Base-by-base conservation (phyloP, 768 basidiomycete species). In the Mycena vulgaris region DNA sequence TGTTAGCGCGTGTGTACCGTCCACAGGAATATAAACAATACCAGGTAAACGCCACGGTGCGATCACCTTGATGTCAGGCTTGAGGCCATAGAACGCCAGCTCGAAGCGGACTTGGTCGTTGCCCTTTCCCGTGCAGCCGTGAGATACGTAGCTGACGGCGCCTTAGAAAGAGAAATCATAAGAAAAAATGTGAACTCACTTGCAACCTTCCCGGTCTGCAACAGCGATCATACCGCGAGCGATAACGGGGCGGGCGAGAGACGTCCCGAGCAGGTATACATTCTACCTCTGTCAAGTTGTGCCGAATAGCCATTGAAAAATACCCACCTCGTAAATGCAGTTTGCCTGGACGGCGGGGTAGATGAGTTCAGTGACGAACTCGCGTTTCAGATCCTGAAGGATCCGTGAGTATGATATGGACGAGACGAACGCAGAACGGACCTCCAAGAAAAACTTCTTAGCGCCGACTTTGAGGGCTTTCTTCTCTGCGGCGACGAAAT, bases 41-140 rank as follows among this genome's bases (percentile, higher is more conserved):
- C 96, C 94, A 71, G 97, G 95, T 72, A 97, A 89, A 72, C 98
- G 92, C 98, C 98, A 99, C 55, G 98, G 98, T 19, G 98, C 97
- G 78, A 99, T 91, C 77, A 99, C 97, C 83, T 98, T 98, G 90
- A 99, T 98, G 75, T 96, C 94, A 49, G 98, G 97, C 81, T 98
- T 96, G 72, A 99, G 89, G 64, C 96, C 98, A 82, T 99, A 99
- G 86, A 99, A 99, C 0, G 98, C 96, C 64, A 99, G 92, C 79
- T 99, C 98, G 81, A 99, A 99, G 69, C 98, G 95, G 76, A 99
- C 98, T 83, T 99, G 98, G 82, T 99, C 98, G 81, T 99, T 99
- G 61, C 98, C 98, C 86, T 99, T 99, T 61, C 98, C 98, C 58
- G 98, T 99, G 88, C 98, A 99, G 28, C 98, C 98, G 83, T 99